Evolutionary conservation across 768 basidiomycete species (phyloP), one percentile per base, ranked within the genome.

Genomic region (Xerocomellus amylosporus): DNA sequence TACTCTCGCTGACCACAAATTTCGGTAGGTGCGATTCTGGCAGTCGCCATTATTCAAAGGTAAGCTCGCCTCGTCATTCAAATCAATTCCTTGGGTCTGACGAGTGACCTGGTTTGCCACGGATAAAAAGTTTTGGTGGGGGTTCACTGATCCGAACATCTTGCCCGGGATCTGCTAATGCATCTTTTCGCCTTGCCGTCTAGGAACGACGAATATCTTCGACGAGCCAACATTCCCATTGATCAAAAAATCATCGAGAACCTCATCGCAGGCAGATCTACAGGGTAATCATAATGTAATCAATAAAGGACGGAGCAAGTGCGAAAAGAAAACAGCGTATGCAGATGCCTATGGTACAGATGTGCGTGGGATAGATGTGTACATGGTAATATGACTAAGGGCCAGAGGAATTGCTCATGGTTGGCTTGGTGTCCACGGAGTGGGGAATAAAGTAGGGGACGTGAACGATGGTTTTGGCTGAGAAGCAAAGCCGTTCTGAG

Each of bases 21-120:
- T 3, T 45, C 22, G 14, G 13, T 10, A 90, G 89, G 45, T 95
- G 93, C 64, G 96, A 98, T 70, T 91, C 93, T 9, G 96, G 96
- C 0, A 84, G 74, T 41, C 77, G 96, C 50, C 95, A 98, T 76
- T 93, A 94, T 70, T 95, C 92, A 50, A 97, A 95, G 81, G 90
- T 91, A 57, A 44, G 63, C 30, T 22, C 14, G 73, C 62, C 61
- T 64, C n/a, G 9, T 15, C 41, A 4, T 3, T 39, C 33, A 9
- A 17, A 15, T n/a, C 13, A 4, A 15, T 28, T 17, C 40, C n/a
- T 30, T 8, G 20, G 12, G 8, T 46, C 33, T 58, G 36, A 58
- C 45, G 1, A 20, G n/a, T n/a, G 39, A 30, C 28, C 7, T 44
- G 30, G 5, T n/a, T n/a, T 41, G 15, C 19, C 36, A 49, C n/a